Evolutionary conservation across 2,329 filamentous ascomycete species (phyloP).

Genomic region (Pochonia chlamydosporia): DNA sequence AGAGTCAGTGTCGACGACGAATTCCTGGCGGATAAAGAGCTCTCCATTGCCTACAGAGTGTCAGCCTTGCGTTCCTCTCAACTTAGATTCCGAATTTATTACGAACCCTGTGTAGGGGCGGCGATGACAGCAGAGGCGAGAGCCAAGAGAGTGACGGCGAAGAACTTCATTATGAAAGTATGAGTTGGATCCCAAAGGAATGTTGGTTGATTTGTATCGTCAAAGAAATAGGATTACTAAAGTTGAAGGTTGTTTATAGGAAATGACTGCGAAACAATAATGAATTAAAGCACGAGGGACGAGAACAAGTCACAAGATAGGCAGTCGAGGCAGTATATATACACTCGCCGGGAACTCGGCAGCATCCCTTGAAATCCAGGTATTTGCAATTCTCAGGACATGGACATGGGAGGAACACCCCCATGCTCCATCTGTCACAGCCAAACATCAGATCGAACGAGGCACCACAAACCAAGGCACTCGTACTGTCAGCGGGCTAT

Average conservation of each 20-base stretch:
- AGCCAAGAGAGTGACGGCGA: constrained; percentile 38
- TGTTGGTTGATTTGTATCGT: background rate
- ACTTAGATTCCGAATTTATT: no score
- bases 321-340: no score
- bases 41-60: background rate
- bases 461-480: background rate
- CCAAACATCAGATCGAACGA: background rate
- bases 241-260: no score
- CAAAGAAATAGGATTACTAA: background rate
- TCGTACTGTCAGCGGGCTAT: no score
- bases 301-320: no score
- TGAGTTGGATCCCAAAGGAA: background rate
- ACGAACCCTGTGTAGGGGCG: constrained; percentile 24
- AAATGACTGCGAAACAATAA: background rate
- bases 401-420: no score
- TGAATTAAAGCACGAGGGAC: no score
- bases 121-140: constrained; percentile 42
- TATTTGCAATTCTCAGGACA: no score
- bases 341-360: no score
- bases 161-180: constrained; percentile 46
- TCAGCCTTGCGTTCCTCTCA: background rate
- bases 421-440: background rate
- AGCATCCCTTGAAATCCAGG: no score
- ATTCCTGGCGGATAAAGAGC: background rate
- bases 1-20: constrained; percentile 20